Percentiles rank a stretch among this genome's conserved stretches.
These are phyloP conservation scores for Globisporangium sylvaticum DNA, from an alignment of 352 stramenopile genomes.

Conservation along the genomic window DNA sequence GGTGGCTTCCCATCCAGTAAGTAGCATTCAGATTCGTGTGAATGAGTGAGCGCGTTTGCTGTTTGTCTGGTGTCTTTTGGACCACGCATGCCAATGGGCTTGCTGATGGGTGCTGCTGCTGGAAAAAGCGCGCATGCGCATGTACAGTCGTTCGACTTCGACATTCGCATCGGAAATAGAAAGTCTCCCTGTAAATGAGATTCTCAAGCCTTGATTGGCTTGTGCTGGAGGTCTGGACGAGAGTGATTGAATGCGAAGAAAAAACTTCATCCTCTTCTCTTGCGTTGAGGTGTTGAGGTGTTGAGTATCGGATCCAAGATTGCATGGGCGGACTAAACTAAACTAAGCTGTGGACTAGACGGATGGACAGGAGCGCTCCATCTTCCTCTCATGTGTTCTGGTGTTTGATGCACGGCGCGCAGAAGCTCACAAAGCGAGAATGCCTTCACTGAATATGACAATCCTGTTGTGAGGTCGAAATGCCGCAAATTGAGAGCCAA, in stretches of 20 bases:
- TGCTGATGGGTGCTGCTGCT: not conserved
- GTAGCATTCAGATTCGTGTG: too few relatives aligned
- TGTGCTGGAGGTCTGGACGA: not conserved
- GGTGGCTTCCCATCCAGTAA: too few relatives aligned
- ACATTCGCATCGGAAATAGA: not conserved
- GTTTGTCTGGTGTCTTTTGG: too few relatives aligned
- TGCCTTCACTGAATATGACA: not conserved
- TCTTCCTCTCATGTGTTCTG: not conserved
- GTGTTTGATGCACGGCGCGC: not conserved
- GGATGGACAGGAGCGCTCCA: not conserved
- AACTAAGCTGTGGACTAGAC: too few relatives aligned
- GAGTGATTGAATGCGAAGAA: too few relatives aligned
- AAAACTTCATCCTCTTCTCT: too few relatives aligned
- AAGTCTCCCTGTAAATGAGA: not conserved
- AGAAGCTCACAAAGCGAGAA: not conserved
- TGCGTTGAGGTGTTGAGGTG: too few relatives aligned
- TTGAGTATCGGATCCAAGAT: not conserved
- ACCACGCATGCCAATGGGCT: not conserved
- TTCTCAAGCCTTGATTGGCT: not conserved
- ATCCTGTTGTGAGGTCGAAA: not conserved
- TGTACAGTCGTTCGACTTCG: not conserved
- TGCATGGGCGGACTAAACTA: too few relatives aligned
- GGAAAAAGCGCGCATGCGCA: not conserved
- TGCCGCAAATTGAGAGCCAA: too few relatives aligned
- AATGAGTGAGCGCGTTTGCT: too few relatives aligned